Percentiles rank a stretch among this genome's conserved stretches.
phyloP scores from a whole-genome alignment of 2,329 filamentous ascomycete species.

The Monilinia fructicola region DNA sequence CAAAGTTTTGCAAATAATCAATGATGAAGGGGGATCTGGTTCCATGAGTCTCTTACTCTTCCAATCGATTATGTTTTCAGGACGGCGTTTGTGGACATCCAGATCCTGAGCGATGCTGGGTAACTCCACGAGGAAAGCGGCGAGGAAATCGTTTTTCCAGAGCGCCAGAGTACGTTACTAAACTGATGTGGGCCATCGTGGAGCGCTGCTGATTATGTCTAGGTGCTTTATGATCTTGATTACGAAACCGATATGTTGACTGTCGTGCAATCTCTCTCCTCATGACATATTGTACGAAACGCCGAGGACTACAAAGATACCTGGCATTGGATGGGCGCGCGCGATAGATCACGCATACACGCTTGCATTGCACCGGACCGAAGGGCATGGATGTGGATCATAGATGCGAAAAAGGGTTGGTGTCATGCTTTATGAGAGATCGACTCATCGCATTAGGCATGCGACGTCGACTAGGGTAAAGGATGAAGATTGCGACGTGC shows the following conservation, averaged over 20 bases:
- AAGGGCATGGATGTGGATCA: slow-evolving; percentile 74
- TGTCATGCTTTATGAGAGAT: slow-evolving; percentile 96
- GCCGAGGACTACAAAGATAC: slow-evolving; percentile 94
- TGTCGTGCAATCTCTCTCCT: slow-evolving; percentile 84
- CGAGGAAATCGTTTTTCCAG: slow-evolving; percentile 84
- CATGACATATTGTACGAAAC: slow-evolving; percentile 98
- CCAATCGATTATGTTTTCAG: slow-evolving; percentile 93
- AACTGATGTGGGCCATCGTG: slow-evolving; percentile 6
- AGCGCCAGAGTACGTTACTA: slow-evolving; percentile 72
- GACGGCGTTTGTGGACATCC: slow-evolving; percentile 85
- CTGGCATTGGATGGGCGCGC: slow-evolving; percentile 98
- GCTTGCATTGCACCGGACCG: slow-evolving; percentile 86
- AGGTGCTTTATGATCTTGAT: slow-evolving; percentile 92
- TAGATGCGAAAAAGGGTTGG: slow-evolving; percentile 92
- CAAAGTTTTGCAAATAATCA: slow-evolving; percentile 59
- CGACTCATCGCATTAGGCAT: slow-evolving; percentile 90
- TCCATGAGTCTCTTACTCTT: slow-evolving; percentile 84
- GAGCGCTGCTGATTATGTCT: slow-evolving; percentile 28
- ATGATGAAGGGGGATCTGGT: slow-evolving; percentile 65
- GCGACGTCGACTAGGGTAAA: slow-evolving; percentile 88
- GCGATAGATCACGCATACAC: slow-evolving; percentile 91
- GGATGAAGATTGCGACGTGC: slow-evolving; percentile 89
- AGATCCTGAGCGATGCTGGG: slow-evolving; percentile 72
- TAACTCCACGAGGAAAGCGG: slow-evolving; percentile 77
- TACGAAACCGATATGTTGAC: slow-evolving; percentile 88